These are phyloP conservation scores for Stagonosporopsis cucurbitacearum DNA, from an alignment of 2,329 filamentous ascomycete species.

Conservation along the genomic window DNA sequence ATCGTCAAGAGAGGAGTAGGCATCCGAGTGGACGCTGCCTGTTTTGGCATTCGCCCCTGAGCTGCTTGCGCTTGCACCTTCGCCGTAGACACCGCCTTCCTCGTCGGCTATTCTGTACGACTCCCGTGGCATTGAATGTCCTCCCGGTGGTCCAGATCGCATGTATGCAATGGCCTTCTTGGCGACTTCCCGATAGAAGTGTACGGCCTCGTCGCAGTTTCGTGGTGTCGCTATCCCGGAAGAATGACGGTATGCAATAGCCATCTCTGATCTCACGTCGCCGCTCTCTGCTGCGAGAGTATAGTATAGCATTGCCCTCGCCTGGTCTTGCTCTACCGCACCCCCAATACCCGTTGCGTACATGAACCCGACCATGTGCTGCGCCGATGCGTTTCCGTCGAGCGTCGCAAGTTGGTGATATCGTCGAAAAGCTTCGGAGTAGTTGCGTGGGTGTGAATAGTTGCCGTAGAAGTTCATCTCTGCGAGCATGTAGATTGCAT, in stretches of 20 bases:
- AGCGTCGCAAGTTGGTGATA: constrained; percentile 79
- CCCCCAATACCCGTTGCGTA: constrained; percentile 91
- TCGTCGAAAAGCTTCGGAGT: constrained; percentile 77
- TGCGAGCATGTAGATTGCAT: constrained; percentile 87
- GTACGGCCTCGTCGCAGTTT: constrained; percentile 82
- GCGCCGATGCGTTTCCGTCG: constrained; percentile 87
- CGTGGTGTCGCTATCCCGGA: constrained; percentile 83
- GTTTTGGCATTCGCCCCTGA: constrained; percentile 82
- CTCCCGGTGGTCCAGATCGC: constrained; percentile 87
- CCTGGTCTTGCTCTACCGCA: constrained; percentile 83
- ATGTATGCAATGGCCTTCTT: constrained; percentile 91
- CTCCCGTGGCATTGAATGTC: constrained; percentile 76
- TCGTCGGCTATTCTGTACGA: constrained; percentile 89
- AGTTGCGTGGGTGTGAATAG: constrained; percentile 83
- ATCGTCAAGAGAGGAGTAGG: constrained; percentile 87
- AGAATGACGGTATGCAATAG: constrained; percentile 84
- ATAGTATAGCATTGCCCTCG: constrained; percentile 90
- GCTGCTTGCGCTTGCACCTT: constrained; percentile 89
- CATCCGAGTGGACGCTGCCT: constrained; percentile 75
- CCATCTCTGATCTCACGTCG: constrained; percentile 90
- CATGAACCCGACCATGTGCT: constrained; percentile 95
- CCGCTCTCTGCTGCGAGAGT: constrained; percentile 88
- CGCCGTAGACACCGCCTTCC: constrained; percentile 88
- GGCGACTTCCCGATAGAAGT: constrained; percentile 91
- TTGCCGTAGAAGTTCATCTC: constrained; percentile 98